Percentiles rank a stretch among this genome's conserved stretches.
Conservation (phyloP, 2,329 filamentous ascomycete genomes). For the Sporothrix pallida region DNA sequence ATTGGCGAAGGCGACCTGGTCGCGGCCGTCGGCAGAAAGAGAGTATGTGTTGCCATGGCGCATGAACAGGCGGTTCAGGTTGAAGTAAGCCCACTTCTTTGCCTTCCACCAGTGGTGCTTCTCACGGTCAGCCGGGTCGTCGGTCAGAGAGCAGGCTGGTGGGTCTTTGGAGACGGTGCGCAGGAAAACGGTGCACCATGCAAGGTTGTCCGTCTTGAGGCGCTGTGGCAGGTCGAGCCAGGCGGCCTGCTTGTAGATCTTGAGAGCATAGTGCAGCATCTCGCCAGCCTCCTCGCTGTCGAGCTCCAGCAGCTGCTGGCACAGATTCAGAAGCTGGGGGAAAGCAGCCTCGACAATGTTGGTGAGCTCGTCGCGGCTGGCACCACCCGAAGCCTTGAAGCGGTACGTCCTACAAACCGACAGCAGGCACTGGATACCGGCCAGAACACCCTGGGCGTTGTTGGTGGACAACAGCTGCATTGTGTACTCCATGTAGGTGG, state of each 20-base stretch:
- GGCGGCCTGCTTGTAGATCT: constrained; percentile 97
- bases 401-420: constrained; percentile 95
- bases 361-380: constrained; percentile 82
- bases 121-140: constrained; percentile 83
- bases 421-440: constrained; percentile 89
- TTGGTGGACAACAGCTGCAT: constrained; percentile 86
- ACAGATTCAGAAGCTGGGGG: constrained; percentile 83
- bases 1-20: constrained; percentile 83
- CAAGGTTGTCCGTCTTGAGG: constrained; percentile 82
- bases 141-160: constrained; percentile 77
- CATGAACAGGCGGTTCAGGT: constrained; percentile 93
- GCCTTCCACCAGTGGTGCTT: constrained; percentile 99
- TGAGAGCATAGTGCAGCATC: constrained; percentile 93
- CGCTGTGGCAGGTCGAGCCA: constrained; percentile 87
- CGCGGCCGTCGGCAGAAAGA: constrained; percentile 72
- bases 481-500: constrained; percentile 90
- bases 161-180: constrained; percentile 85
- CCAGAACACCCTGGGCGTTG: constrained; percentile 84
- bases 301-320: constrained; percentile 86
- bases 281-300: constrained; percentile 93
- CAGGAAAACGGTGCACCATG: constrained; percentile 95
- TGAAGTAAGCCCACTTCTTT: constrained; percentile 99
- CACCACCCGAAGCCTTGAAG: constrained; percentile 83
- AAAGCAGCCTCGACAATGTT: constrained; percentile 92
- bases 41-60: constrained; percentile 89